phyloP scores from a whole-genome alignment of 805 yeast species.

The Cyberlindnera xylosilytica region DNA sequence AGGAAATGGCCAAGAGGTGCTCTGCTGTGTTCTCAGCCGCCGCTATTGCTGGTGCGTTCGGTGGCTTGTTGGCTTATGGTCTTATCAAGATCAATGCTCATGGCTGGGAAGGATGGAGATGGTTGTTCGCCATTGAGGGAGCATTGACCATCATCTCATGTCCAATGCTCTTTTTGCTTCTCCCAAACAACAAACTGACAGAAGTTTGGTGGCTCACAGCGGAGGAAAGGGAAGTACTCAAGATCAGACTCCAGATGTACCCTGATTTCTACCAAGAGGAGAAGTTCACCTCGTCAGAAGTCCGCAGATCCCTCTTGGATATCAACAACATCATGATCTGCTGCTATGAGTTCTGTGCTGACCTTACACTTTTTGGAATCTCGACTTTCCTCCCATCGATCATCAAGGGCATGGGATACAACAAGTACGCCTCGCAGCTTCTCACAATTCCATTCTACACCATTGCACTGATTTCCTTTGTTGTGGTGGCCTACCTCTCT shows the following conservation, averaged over 20 bases:
- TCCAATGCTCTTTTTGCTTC: constrained; percentile 31
- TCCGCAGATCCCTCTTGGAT: constrained; percentile 35
- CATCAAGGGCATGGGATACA: constrained; percentile 41
- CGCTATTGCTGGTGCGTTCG: constrained; percentile 46
- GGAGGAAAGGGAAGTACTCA: constrained; percentile 37
- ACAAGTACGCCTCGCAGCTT: constrained; percentile 38
- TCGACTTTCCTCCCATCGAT: constrained; percentile 45
- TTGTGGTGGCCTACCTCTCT: constrained; percentile 30
- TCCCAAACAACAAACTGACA: constrained; percentile 38
- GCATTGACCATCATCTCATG: constrained; percentile 37
- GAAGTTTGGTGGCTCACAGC: constrained; percentile 38
- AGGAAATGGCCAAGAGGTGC: constrained; percentile 46
- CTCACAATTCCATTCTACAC: constrained; percentile 43
- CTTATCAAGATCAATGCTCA: constrained; percentile 38
- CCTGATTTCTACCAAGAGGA: constrained; percentile 36
- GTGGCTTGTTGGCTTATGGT: constrained; percentile 51
- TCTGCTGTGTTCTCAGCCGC: constrained; percentile 26
- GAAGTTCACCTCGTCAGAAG: constrained; percentile 35
- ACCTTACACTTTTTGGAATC: constrained; percentile 41
- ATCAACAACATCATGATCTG: constrained; percentile 34
- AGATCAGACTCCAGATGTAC: constrained; percentile 34
- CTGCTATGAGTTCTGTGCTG: constrained; percentile 43
- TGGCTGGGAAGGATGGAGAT: constrained; percentile 46
- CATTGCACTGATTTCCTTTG: constrained; percentile 31
- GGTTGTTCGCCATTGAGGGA: constrained; percentile 51